These are phyloP conservation scores for Hypoxylon fragiforme DNA, from an alignment of 495 filamentous ascomycete genomes.

Conservation along the genomic window DNA sequence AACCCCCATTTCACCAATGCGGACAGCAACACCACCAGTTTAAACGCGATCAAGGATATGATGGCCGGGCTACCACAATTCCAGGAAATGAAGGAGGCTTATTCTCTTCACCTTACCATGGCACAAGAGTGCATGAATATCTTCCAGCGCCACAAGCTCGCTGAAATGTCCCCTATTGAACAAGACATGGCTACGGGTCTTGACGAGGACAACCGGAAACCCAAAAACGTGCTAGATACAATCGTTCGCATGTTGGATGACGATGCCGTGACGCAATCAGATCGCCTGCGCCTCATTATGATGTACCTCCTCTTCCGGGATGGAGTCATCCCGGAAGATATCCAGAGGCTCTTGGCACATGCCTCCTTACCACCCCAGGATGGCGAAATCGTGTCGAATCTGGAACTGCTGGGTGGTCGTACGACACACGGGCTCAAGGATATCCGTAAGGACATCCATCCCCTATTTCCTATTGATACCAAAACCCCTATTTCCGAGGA, in stretches of 20 bases:
- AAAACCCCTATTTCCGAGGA: conserved; percentile 58
- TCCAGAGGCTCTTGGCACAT: conserved; percentile 82
- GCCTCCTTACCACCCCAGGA: conserved; percentile 75
- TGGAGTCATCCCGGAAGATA: conserved; percentile 84
- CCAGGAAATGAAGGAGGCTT: conserved; percentile 90
- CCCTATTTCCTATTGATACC: conserved; percentile 67
- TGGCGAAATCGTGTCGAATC: conserved; percentile 70
- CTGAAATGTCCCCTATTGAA: conserved; percentile 84
- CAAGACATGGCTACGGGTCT: conserved; percentile 86
- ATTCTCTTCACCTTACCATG: conserved; percentile 94
- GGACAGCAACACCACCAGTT: conserved; percentile 65
- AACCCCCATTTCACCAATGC: conserved; percentile 92
- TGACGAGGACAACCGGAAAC: conserved; percentile 89
- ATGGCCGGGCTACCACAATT: conserved; percentile 92
- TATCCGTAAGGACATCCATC: conserved; percentile 60
- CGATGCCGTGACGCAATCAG: conserved; percentile 63
- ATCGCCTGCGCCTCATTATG: conserved; percentile 81
- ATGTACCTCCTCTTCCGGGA: conserved; percentile 86
- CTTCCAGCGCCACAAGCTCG: conserved; percentile 80
- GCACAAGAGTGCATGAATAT: conserved; percentile 96
- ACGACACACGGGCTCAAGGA: conserved; percentile 78
- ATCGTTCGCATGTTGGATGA: conserved; percentile 88
- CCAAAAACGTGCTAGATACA: conserved; percentile 83
- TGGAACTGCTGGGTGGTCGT: conserved; percentile 80
- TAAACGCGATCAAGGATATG: conserved; percentile 97